Base-by-base conservation (phyloP, 345 rosid species). In the Theobroma cacao region DNA sequence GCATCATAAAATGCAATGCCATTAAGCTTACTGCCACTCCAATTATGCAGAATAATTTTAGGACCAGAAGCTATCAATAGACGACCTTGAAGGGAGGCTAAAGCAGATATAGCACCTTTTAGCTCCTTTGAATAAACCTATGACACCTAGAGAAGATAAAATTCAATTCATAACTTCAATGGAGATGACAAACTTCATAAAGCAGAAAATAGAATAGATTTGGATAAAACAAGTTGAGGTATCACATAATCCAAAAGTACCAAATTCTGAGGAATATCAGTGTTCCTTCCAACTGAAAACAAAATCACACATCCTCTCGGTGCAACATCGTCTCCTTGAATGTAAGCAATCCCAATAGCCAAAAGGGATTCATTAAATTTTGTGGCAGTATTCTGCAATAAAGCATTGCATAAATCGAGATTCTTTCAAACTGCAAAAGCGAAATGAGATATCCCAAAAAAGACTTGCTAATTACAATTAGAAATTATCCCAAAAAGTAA, bases 271-370 rank as follows among this genome's bases (percentile, higher is more conserved):
- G 94, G 80, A 86, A 84, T 85, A 64, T 92, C 97, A 14, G 84
- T 74, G 80, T 79, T 86, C 85, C 88, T 92, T 75, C 82, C 92
- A 69, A 92, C 53, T 31, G 99, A 91, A 87, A 86, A 96, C 80
- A 96, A 88, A 82, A 96, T 90, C 62, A 96, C 90, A 45, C 98
- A 97, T 30, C 99, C 99, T 83, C 98, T 92, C 67, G 91, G 97
- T 55, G 98, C 99, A 78, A 96, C 99, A 89, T 96, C 99, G 90
- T 96, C 98, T 79, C 99, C 98, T 88, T 96, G 99, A 79, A 91
- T 95, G 79, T 94, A 96, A 40, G 98, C 98, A 83, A 98, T 96
- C 73, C 98, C 99, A 83, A 92, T 78, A 52, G 98, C 99, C 83
- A 96, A 85, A 79, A 96, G 91, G 30, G 92, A 89, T 79, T 96